Percentiles rank a stretch among this genome's conserved stretches.
Conservation (phyloP, 2,329 filamentous ascomycete species). For the Cladosporium sp. region DNA sequence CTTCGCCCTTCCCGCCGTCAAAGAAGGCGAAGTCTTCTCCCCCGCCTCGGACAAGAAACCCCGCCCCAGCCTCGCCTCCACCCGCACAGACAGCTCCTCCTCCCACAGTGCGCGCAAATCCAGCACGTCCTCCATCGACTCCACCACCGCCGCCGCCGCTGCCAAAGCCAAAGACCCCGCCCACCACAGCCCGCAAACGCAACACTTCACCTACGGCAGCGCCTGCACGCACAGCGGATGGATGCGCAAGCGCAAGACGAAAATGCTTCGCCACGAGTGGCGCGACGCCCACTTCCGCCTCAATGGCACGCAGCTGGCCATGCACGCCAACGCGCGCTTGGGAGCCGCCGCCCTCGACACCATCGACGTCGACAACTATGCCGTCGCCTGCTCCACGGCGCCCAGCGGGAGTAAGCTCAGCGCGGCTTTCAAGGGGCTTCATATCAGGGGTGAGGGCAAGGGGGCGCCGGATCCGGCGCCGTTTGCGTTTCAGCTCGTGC, state of each 20-base stretch:
- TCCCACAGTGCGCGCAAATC: constrained; percentile 20
- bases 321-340: constrained; percentile 57
- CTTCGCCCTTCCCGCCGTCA: constrained; percentile 65
- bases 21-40: constrained; percentile 48
- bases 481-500: constrained; percentile 83
- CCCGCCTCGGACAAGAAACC: constrained; percentile 14
- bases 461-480: constrained; percentile 47
- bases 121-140: constrained; percentile 12
- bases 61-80: constrained; percentile 3
- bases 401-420: constrained; percentile 75
- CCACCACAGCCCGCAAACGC: constrained; percentile 28
- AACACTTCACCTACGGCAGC: constrained; percentile 31
- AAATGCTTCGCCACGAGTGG: constrained; percentile 89
- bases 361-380: constrained; percentile 85
- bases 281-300: constrained; percentile 88
- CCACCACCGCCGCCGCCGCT: constrained; percentile 19
- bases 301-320: constrained; percentile 56
- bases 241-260: constrained; percentile 83
- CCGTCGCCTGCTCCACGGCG: constrained; percentile 75
- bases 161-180: constrained; percentile 25
- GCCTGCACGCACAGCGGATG: constrained; percentile 64
- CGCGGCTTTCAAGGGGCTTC: constrained; percentile 79
- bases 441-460: constrained; percentile 48
- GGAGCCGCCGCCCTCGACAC: constrained; percentile 68
- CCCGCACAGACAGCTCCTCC: constrained; percentile 37